Evolutionary conservation across 164 flowering plant species (phyloP).

Genomic region (Tetracentron sinense): DNA sequence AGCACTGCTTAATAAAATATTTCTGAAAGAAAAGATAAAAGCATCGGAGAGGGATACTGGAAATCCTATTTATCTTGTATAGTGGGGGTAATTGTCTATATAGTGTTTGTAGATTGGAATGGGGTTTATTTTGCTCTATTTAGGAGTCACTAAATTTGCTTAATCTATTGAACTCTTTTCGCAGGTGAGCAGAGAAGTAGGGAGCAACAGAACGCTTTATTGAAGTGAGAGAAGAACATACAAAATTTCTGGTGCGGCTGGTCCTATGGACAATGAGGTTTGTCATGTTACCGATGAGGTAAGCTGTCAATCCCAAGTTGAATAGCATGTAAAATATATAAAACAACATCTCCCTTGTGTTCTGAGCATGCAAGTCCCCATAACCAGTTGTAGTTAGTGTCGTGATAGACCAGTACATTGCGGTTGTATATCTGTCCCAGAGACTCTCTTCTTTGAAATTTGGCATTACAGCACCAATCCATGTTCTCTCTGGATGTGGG

Average conservation of each 20-base stretch:
- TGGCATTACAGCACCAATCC: conserved; percentile 92
- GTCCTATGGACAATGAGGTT: conserved; percentile 96
- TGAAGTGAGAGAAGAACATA: conserved; percentile 35
- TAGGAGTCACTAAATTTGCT: neutral
- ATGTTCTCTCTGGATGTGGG: conserved; percentile 75
- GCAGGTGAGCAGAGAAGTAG: too few species aligned
- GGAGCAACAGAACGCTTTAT: neutral
- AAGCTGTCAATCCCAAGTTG: conserved; percentile 88
- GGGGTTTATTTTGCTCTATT: too few species aligned
- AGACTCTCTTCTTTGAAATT: conserved; percentile 73
- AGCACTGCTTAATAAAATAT: too few species aligned
- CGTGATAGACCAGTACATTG: conserved; percentile 95
- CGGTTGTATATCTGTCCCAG: conserved; percentile 74
- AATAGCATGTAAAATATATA: conserved; percentile 86
- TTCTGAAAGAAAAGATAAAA: too few species aligned
- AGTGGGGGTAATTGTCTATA: neutral
- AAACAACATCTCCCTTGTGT: conserved; percentile 89
- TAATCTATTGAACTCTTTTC: neutral
- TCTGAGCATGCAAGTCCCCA: conserved; percentile 93
- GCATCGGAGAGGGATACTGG: too few species aligned
- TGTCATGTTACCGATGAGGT: conserved; percentile 98
- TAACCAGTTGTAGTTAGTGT: conserved; percentile 94
- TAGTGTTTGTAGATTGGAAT: neutral
- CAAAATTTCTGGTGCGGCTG: conserved; percentile 89
- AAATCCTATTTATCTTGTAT: too few species aligned